A percentile compares a stretch with the other conserved stretches of the same genome.
These are phyloP conservation scores for Aristolochia californica DNA, from an alignment of 164 flowering plant genomes.

Conservation along the genomic window DNA sequence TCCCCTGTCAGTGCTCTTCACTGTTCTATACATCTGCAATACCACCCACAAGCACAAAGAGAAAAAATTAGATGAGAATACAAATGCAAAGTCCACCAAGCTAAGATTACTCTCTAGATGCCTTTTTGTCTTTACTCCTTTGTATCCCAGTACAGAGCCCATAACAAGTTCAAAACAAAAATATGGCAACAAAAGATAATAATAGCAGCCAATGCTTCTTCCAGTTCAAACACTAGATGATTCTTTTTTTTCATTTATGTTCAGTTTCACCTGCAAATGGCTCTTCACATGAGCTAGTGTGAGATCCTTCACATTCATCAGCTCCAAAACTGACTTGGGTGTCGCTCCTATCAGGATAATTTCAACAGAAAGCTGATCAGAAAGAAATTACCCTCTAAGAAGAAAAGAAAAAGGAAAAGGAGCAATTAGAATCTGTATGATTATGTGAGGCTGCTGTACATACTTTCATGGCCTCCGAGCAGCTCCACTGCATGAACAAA, in stretches of 20 bases:
- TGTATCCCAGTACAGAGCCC: conserved; percentile 20
- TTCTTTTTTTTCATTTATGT: not conserved
- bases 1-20: conserved; percentile 70
- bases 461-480: conserved; percentile 98
- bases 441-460: not conserved
- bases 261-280: conserved; percentile 67
- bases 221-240: too few species aligned
- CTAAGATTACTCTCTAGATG: conserved; percentile 22
- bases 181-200: conserved; percentile 1
- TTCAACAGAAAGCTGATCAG: not conserved
- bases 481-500: conserved; percentile 94
- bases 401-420: not conserved
- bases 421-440: not conserved
- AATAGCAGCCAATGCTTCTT: conserved; percentile 1
- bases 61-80: conserved; percentile 1
- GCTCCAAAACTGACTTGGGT: conserved; percentile 80
- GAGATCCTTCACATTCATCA: conserved; percentile 93
- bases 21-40: conserved; percentile 75
- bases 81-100: conserved; percentile 13
- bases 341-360: conserved; percentile 61
- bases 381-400: not conserved
- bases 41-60: conserved; percentile 6
- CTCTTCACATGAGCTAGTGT: conserved; percentile 94
- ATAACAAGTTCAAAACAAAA: conserved; percentile 5
- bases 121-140: conserved; percentile 21